Conservation (phyloP, 2,329 filamentous ascomycete genomes). For the Dendryphion nanum region DNA sequence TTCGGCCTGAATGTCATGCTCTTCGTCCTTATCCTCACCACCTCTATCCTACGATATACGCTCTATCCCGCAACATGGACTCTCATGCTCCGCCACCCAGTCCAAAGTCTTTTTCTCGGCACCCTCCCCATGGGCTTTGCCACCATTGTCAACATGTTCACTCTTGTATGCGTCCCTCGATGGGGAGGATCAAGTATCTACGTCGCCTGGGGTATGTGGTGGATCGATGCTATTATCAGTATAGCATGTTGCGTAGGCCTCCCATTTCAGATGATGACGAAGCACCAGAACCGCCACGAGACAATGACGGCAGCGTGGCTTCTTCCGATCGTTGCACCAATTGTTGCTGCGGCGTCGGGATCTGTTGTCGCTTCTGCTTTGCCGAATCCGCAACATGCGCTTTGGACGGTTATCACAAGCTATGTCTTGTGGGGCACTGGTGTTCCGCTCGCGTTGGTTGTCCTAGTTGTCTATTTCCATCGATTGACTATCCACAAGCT, state of each 20-base stretch:
- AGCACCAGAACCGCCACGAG: conserved; percentile 23
- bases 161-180: conserved; percentile 55
- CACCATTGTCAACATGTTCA: conserved; percentile 66
- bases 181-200: conserved; percentile 56
- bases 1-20: conserved; percentile 57
- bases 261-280: conserved; percentile 32
- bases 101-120: conserved; percentile 65
- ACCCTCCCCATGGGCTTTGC: conserved; percentile 68
- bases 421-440: conserved; percentile 70
- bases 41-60: conserved; percentile 60
- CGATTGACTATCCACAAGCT: conserved; percentile 66
- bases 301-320: conserved; percentile 64
- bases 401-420: conserved; percentile 60
- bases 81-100: conserved; percentile 65
- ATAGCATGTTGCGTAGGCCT: conserved; percentile 39
- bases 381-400: conserved; percentile 52
- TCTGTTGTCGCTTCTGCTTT: conserved; percentile 60
- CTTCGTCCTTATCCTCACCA: conserved; percentile 54
- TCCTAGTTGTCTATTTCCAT: conserved; percentile 68
- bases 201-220: conserved; percentile 51
- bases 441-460: conserved; percentile 57
- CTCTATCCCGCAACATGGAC: conserved; percentile 65
- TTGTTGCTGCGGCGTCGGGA: conserved; percentile 64
- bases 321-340: conserved; percentile 63
- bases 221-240: conserved; percentile 46